Conservation (phyloP, 2,329 filamentous ascomycete genomes). For the Fusarium sp. region DNA sequence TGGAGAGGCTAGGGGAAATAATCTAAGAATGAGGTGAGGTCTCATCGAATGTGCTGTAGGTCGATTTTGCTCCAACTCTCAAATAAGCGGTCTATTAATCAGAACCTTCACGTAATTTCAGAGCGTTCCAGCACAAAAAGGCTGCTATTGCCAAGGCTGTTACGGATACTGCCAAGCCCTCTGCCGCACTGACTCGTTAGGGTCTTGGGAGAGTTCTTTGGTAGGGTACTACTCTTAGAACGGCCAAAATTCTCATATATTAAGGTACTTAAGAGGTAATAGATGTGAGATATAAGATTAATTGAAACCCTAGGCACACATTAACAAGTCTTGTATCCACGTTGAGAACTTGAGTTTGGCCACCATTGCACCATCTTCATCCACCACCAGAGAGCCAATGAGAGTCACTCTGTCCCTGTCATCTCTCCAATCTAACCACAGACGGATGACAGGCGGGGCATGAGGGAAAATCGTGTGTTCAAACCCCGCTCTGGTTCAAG, state of each 20-base stretch:
- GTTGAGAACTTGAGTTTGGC: neutral
- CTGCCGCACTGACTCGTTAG: neutral
- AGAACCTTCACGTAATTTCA: neutral
- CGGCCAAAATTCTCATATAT: neutral
- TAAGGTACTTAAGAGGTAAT: neutral
- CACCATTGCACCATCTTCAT: neutral
- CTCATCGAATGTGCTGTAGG: neutral
- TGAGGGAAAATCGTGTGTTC: neutral
- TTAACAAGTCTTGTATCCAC: neutral
- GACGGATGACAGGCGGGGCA: neutral
- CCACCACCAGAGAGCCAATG: neutral
- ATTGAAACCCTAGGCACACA: neutral
- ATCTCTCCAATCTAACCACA: neutral
- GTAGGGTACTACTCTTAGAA: neutral
- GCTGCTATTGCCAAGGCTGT: neutral
- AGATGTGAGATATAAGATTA: neutral
- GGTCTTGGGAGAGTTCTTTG: neutral
- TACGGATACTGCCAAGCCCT: neutral
- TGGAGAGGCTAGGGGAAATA: neutral
- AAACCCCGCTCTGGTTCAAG: neutral
- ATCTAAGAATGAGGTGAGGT: neutral
- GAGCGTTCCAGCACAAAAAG: neutral
- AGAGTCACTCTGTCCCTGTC: neutral
- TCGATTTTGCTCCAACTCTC: neutral
- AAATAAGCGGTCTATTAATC: neutral